A percentile compares a stretch with the other conserved stretches of the same genome.
Conservation (phyloP, 2,329 filamentous ascomycete genomes). For the Colletotrichum endophyticum region DNA sequence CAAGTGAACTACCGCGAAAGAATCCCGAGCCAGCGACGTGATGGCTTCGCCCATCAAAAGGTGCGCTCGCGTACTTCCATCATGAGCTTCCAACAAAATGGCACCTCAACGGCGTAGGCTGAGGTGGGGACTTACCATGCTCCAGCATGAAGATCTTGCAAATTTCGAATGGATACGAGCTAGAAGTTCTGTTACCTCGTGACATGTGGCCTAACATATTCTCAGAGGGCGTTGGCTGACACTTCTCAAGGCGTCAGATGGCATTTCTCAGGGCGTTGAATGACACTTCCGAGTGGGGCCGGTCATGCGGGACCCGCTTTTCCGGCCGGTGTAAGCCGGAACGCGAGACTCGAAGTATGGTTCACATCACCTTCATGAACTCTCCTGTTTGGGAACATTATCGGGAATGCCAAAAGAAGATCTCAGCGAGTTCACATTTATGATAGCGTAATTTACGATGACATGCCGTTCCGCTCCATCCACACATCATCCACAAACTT, state of each 20-base stretch:
- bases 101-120: neutral
- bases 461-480: neutral
- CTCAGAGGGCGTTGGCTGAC: neutral
- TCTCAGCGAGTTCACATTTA: fast-evolving
- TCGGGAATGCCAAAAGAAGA: neutral
- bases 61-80: neutral
- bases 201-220: neutral
- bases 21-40: neutral
- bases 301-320: neutral
- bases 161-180: neutral
- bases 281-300: neutral
- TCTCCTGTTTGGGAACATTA: neutral
- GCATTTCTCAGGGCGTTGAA: neutral
- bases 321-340: neutral
- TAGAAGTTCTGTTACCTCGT: neutral
- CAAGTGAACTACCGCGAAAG: neutral
- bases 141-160: neutral
- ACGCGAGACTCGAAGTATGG: neutral
- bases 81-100: neutral
- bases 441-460: neutral
- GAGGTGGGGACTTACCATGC: neutral
- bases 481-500: neutral
- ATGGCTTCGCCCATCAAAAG: neutral
- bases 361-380: neutral
- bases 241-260: neutral